Percentiles rank a stretch among this genome's conserved stretches.
These are phyloP conservation scores for Ophiognomonia clavigignenti-juglandacearum DNA, from an alignment of 2,329 filamentous ascomycete genomes.

Conservation along the genomic window DNA sequence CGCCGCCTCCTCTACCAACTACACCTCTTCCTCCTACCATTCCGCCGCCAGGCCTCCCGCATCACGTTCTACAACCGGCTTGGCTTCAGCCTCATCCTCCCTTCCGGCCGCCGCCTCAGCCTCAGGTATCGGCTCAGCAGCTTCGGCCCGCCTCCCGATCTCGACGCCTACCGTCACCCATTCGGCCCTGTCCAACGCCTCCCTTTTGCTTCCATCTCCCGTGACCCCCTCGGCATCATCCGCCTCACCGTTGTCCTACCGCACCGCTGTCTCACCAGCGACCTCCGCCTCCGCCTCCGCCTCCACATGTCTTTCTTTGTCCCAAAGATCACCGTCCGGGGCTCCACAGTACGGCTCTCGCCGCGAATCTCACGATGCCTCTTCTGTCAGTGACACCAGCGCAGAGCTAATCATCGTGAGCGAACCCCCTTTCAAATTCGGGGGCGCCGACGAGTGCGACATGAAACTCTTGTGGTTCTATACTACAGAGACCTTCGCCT, in stretches of 20 bases:
- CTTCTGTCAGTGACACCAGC: slow-evolving; percentile 13
- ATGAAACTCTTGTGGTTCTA: slow-evolving; percentile 55
- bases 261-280: slow-evolving; percentile 1
- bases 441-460: slow-evolving; percentile 34
- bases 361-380: slow-evolving; percentile 7
- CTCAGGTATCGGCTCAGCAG: not conserved
- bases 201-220: not conserved
- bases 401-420: slow-evolving; percentile 25
- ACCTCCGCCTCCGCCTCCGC: not conserved
- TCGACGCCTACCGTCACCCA: not conserved
- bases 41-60: not conserved
- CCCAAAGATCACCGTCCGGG: not conserved
- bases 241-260: slow-evolving; percentile 11
- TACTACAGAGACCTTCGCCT: slow-evolving; percentile 38
- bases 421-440: slow-evolving; percentile 32
- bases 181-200: not conserved
- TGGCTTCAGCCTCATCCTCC: slow-evolving; percentile 4
- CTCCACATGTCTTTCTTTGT: not conserved
- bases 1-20: not conserved
- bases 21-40: not conserved
- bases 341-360: slow-evolving; percentile 2
- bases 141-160: not conserved
- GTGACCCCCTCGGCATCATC: slow-evolving; percentile 1
- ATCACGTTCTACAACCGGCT: slow-evolving; percentile 14
- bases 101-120: not conserved